Evolutionary conservation across 2,329 filamentous ascomycete genomes (phyloP).

Genomic region (Chrysoporthe deuterocubensis): DNA sequence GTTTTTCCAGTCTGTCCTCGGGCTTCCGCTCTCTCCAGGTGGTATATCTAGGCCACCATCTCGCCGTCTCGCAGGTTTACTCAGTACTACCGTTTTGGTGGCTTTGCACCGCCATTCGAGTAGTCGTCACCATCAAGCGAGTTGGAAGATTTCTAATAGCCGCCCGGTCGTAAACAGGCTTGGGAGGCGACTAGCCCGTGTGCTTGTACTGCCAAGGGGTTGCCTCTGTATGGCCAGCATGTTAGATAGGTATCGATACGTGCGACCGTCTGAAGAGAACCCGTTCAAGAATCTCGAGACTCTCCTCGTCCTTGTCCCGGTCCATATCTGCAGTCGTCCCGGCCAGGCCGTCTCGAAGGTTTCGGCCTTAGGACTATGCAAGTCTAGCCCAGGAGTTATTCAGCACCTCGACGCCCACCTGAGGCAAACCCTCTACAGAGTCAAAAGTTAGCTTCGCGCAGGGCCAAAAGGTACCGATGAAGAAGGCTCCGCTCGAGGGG

Average conservation of each 20-base stretch:
- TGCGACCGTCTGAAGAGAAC: background rate
- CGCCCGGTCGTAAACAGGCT: background rate
- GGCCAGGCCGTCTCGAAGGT: background rate
- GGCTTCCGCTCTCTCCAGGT: background rate
- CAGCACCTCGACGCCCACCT: background rate
- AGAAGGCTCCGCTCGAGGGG: background rate
- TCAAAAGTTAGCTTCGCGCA: background rate
- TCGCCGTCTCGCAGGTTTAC: background rate
- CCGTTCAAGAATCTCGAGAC: background rate
- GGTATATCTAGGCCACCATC: background rate
- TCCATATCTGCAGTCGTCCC: background rate
- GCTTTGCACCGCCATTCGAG: background rate
- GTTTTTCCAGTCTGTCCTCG: background rate
- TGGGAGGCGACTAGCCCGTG: background rate
- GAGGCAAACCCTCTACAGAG: background rate
- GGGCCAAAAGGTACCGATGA: background rate
- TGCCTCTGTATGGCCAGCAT: slow-evolving; percentile 2
- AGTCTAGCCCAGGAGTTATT: background rate
- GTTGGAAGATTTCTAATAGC: no score
- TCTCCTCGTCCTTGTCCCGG: background rate
- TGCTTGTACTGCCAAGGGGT: background rate
- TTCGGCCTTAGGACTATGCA: background rate
- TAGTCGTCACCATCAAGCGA: slow-evolving; percentile 2
- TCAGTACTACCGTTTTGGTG: background rate
- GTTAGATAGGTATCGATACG: background rate